These are phyloP conservation scores for Aspergillus melleus DNA, from an alignment of 2,329 filamentous ascomycete species.

Conservation along the genomic window DNA sequence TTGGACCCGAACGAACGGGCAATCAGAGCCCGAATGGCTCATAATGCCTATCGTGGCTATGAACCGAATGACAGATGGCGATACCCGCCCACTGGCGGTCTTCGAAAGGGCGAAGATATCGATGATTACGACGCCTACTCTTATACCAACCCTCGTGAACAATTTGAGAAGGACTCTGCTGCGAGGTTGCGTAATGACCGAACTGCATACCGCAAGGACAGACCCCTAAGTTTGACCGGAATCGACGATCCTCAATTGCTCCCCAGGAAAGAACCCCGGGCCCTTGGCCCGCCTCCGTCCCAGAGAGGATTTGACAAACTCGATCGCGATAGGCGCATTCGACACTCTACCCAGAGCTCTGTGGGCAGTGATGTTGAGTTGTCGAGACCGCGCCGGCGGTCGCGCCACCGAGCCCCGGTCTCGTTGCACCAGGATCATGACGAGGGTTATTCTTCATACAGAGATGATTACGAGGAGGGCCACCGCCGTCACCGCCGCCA, in stretches of 20 bases:
- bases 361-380: constrained; percentile 38
- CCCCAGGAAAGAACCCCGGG: constrained; percentile 28
- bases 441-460: constrained; percentile 42
- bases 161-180: constrained; percentile 48
- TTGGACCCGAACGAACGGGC: constrained; percentile 23
- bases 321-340: constrained; percentile 29
- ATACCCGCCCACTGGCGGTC: constrained; percentile 30
- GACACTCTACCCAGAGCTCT: constrained; percentile 22
- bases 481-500: constrained; percentile 40
- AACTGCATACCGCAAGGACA: constrained; percentile 25
- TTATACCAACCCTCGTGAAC: constrained; percentile 49
- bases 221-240: constrained; percentile 43
- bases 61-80: constrained; percentile 24
- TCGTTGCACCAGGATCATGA: constrained; percentile 51
- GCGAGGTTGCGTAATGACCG: constrained; percentile 34
- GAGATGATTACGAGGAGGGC: constrained; percentile 47
- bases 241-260: constrained; percentile 35
- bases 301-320: constrained; percentile 40
- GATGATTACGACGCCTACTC: constrained; percentile 47
- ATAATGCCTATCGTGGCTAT: constrained; percentile 28
- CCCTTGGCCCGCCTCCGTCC: constrained; percentile 38
- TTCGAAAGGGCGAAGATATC: constrained; percentile 38
- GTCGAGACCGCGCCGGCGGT: constrained; percentile 32
- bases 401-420: constrained; percentile 46
- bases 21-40: constrained; percentile 20